phyloP scores from a whole-genome alignment of 2,329 filamentous ascomycete species.

The Berkeleyomyces rouxiae region DNA sequence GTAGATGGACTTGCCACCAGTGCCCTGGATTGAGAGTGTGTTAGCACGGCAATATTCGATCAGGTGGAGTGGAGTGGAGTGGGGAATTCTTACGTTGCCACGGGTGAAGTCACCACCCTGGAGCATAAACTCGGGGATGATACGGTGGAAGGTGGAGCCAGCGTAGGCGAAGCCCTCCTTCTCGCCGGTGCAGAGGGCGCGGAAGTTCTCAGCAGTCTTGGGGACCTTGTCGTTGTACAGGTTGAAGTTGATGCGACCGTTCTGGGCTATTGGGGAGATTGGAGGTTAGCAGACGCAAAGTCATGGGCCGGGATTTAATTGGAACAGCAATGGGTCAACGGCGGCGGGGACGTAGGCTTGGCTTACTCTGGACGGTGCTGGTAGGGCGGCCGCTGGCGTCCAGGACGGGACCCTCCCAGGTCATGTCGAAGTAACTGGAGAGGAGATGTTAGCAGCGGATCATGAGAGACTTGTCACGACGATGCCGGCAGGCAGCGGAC shows the following conservation, averaged over 20 bases:
- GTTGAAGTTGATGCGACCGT: conserved; percentile 71
- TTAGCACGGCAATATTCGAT: background rate
- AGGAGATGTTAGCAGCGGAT: background rate
- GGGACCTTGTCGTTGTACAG: conserved; percentile 77
- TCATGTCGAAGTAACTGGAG: conserved; percentile 51
- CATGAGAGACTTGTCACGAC: too few relatives aligned
- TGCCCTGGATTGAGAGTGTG: conserved; percentile 40
- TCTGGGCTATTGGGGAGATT: conserved; percentile 38
- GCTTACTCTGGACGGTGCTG: conserved; percentile 41
- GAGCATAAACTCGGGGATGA: conserved; percentile 89
- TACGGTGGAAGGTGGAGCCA: conserved; percentile 76
- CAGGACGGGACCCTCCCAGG: conserved; percentile 57
- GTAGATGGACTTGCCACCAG: conserved; percentile 87
- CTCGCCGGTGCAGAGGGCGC: conserved; percentile 62
- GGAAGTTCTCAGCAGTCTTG: conserved; percentile 78
- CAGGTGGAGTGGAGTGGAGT: background rate
- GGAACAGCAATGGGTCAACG: background rate
- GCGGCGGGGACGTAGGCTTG: background rate
- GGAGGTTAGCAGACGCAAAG: background rate
- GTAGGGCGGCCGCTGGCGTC: conserved; percentile 41
- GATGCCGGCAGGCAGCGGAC: too few relatives aligned
- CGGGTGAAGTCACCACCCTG: conserved; percentile 94
- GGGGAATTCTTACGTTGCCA: conserved; percentile 52
- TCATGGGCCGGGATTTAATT: background rate
- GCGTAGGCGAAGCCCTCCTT: conserved; percentile 73